These are phyloP conservation scores for Asterophora parasitica DNA, from an alignment of 768 basidiomycete genomes.

Conservation along the genomic window DNA sequence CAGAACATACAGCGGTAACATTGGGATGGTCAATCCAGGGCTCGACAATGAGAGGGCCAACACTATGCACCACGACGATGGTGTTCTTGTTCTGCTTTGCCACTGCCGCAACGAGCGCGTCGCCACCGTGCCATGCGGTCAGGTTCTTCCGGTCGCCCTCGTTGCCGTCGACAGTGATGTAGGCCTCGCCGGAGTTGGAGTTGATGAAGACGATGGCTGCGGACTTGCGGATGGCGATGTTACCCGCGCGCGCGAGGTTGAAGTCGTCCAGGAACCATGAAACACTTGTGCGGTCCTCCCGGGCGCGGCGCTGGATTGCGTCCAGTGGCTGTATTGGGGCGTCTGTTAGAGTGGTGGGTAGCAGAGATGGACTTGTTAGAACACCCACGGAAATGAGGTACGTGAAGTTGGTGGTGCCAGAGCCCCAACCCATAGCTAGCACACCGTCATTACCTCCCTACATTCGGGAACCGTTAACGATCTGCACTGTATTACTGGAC, in stretches of 20 bases:
- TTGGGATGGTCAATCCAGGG: conserved; percentile 72
- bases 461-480: background rate
- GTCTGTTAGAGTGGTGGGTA: background rate
- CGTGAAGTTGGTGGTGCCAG: conserved; percentile 73
- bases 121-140: conserved; percentile 71
- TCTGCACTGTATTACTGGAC: background rate
- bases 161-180: conserved; percentile 78
- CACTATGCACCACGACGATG: conserved; percentile 63
- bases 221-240: conserved; percentile 43
- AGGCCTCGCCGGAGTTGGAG: conserved; percentile 80
- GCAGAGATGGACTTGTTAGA: background rate
- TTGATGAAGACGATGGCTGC: conserved; percentile 80
- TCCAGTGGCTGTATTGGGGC: conserved; percentile 56
- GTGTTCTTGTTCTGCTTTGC: conserved; percentile 66
- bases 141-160: conserved; percentile 73
- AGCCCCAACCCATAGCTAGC: conserved; percentile 92
- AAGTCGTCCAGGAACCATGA: conserved; percentile 71
- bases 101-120: conserved; percentile 65
- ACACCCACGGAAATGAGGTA: conserved; percentile 68
- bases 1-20: conserved; percentile 54
- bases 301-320: conserved; percentile 72
- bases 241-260: conserved; percentile 47
- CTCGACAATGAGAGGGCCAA: conserved; percentile 56
- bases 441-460: conserved; percentile 59
- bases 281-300: conserved; percentile 58